phyloP scores from a whole-genome alignment of 2,329 filamentous ascomycete species.

The Fusarium piperis region DNA sequence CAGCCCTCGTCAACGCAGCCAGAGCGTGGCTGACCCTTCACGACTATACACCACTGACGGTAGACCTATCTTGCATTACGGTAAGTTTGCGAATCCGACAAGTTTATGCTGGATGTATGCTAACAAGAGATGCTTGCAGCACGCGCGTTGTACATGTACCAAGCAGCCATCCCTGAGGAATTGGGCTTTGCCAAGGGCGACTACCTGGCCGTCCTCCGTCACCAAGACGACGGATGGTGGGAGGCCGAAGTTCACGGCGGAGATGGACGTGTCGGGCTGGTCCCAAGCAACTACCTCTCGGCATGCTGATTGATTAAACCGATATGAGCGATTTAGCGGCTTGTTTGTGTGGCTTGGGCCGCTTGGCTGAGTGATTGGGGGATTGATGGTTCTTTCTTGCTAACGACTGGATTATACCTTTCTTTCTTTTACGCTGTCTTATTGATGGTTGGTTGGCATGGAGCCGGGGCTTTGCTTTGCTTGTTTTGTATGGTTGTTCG shows the following conservation, averaged over 20 bases:
- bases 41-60: conserved; percentile 87
- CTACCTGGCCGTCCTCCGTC: conserved; percentile 83
- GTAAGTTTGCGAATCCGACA: conserved; percentile 66
- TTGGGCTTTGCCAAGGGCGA: conserved; percentile 93
- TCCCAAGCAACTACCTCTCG: conserved; percentile 75
- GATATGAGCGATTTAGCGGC: conserved; percentile 14
- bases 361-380: conserved; percentile 4
- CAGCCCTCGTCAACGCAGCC: conserved; percentile 70
- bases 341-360: conserved; percentile 1
- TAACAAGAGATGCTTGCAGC: conserved; percentile 62
- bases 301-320: conserved; percentile 51
- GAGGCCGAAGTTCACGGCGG: conserved; percentile 89
- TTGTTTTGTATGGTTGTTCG: conserved; percentile 4
- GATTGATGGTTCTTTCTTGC: conserved; percentile 9
- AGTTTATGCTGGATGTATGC: neutral
- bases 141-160: conserved; percentile 92
- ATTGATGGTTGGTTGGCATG: conserved; percentile 15
- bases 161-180: conserved; percentile 94
- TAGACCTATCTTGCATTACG: conserved; percentile 88
- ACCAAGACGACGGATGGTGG: conserved; percentile 99
- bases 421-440: conserved; percentile 26
- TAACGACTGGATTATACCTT: conserved; percentile 32
- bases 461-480: conserved; percentile 17
- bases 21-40: conserved; percentile 86
- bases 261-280: conserved; percentile 67